Evolutionary conservation across 2,329 filamentous ascomycete genomes (phyloP), one percentile per base, ranked within the genome.

Genomic region (Alternaria brassicicola): DNA sequence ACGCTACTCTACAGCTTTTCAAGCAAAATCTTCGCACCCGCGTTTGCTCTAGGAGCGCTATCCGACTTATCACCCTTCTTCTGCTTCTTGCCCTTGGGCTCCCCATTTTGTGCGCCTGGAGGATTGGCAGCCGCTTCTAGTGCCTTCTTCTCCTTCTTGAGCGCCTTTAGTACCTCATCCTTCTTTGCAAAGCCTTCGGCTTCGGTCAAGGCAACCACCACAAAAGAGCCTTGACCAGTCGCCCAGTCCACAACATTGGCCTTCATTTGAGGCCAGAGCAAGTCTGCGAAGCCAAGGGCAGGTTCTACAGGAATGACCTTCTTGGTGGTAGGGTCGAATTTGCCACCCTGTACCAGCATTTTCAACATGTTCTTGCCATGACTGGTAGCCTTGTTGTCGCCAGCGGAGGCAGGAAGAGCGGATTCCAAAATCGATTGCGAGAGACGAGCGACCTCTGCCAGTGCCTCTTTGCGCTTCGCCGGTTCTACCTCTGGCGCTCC

Each of bases 311-410:
- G 86, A 69, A 90, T 85, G 42, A 95, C 78, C 50, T 72, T 87
- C 78, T 92, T 92, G 2, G 86, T 84, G 41, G 84, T 84, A 60
- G 87, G 86, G 78, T 98, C 92, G 74, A 91, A 99, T 57, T 88
- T 88, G 25, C 96, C 95, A 39, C 95, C 95, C 53, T 92, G 89
- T 23, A 97, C 93, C 7, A 99, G 85, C 0, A 90, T 90, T 81
- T 97, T 97, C 70, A 98, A 85, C 88, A 97, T 90, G 58, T 92
- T 89, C 91, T 92, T 38, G 88, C 90, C 67, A 83, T 35, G 85
- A 84, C 68, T 85, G 81, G 25, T 87, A 85, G 54, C 90, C 48
- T 72, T 68, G 45, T 67, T 65, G 26, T 68, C 66, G 2, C 61
- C 66, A 12, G 63, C 52, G 30, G 67, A 66, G 6, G 65, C 62